Conservation (phyloP, 441 rosid genomes). For the Raphanus hybrid region DNA sequence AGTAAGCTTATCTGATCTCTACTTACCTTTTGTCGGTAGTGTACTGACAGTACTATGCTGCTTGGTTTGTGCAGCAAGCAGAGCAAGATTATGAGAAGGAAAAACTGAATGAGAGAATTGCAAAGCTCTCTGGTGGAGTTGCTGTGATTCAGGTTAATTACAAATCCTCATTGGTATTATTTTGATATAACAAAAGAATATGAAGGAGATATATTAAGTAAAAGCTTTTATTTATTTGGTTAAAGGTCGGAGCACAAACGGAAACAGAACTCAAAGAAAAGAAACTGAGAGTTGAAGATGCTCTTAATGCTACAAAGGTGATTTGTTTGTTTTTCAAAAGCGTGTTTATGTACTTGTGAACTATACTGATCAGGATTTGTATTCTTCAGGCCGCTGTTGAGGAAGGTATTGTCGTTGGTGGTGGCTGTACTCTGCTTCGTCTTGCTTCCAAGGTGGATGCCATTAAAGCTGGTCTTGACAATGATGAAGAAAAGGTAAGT, state of each 20-base stretch:
- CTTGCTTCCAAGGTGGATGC: conserved; percentile 86
- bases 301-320: conserved; percentile 96
- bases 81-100: conserved; percentile 96
- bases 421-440: conserved; percentile 86
- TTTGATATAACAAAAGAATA: not conserved
- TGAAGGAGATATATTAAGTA: not conserved
- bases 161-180: not conserved
- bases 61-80: conserved; percentile 56
- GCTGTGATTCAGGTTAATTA: conserved; percentile 87
- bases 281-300: conserved; percentile 95
- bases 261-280: conserved; percentile 96
- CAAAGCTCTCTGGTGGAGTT: conserved; percentile 96
- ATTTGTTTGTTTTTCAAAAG: not conserved
- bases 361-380: not conserved
- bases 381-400: conserved; percentile 83
- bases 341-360: not conserved
- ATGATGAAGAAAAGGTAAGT: conserved; percentile 85
- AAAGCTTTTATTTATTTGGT: conserved; percentile 1
- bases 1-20: not conserved
- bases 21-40: not conserved
- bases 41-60: not conserved
- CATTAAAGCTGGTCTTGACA: conserved; percentile 67
- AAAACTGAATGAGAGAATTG: conserved; percentile 91
- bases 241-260: conserved; percentile 94
- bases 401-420: conserved; percentile 98